These are phyloP conservation scores for Russula dissimulans DNA, from an alignment of 768 basidiomycete species.

Conservation along the genomic window DNA sequence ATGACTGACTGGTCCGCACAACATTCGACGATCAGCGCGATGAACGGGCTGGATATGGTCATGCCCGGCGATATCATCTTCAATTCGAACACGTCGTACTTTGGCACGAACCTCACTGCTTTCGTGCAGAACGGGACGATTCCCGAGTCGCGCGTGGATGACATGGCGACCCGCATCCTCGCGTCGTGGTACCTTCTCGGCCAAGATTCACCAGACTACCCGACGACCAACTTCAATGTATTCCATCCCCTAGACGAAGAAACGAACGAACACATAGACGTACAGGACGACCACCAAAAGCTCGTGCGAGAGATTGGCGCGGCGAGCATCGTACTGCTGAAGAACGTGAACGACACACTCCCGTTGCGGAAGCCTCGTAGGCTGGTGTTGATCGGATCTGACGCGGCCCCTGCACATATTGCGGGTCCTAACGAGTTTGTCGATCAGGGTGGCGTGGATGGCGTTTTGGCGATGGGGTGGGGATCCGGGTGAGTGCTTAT, in stretches of 20 bases:
- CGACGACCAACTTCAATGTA: conserved; percentile 61
- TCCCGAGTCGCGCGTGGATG: conserved; percentile 52
- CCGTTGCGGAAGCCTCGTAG: conserved; percentile 38
- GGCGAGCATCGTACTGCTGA: conserved; percentile 53
- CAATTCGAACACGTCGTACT: conserved; percentile 41
- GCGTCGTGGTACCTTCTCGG: conserved; percentile 59
- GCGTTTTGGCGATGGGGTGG: conserved; percentile 90
- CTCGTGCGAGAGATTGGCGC: conserved; percentile 68
- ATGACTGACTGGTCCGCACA: conserved; percentile 71
- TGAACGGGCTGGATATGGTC: conserved; percentile 53
- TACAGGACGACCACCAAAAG: conserved; percentile 57
- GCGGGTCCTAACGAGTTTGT: conserved; percentile 41
- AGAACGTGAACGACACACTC: no score
- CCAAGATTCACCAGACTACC: conserved; percentile 56
- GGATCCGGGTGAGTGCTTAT: conserved; percentile 47
- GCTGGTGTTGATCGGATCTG: conserved; percentile 51
- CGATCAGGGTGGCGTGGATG: conserved; percentile 36
- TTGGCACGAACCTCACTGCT: conserved; percentile 54
- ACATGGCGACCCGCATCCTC: conserved; percentile 76
- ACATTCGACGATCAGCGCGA: conserved; percentile 49
- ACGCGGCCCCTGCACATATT: conserved; percentile 33
- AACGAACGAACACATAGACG: conserved; percentile 55
- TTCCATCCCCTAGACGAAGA: conserved; percentile 42
- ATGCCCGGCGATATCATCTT: conserved; percentile 55
- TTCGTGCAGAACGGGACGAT: conserved; percentile 68